These are phyloP conservation scores for Daldinia sp. DNA, from an alignment of 2,329 filamentous ascomycete species.

Conservation along the genomic window DNA sequence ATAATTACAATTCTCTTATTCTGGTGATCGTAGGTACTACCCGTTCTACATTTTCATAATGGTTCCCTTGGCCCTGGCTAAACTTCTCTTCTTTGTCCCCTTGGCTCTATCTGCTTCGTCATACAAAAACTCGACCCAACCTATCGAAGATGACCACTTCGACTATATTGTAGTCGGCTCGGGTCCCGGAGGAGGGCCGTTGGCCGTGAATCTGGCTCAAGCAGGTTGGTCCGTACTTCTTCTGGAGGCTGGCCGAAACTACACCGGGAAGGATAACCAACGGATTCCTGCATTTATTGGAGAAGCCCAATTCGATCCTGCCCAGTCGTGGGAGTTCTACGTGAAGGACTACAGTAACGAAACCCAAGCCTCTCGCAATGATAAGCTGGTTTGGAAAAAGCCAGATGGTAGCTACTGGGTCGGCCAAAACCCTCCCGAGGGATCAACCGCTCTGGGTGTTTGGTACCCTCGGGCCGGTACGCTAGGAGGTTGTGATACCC, in stretches of 20 bases:
- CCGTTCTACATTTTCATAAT: not conserved
- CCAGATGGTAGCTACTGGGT: slow-evolving; percentile 50
- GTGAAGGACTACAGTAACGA: slow-evolving; percentile 64
- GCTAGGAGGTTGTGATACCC: slow-evolving; percentile 61
- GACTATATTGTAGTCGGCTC: slow-evolving; percentile 59
- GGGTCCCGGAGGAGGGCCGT: slow-evolving; percentile 59
- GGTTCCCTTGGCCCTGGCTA: not conserved
- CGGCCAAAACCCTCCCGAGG: slow-evolving; percentile 51
- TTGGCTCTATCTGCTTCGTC: not conserved
- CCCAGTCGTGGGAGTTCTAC: slow-evolving; percentile 63
- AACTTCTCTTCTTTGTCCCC: not conserved
- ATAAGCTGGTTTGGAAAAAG: slow-evolving; percentile 60
- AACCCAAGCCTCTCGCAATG: slow-evolving; percentile 56
- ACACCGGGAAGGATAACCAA: slow-evolving; percentile 51
- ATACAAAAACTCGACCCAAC: not conserved
- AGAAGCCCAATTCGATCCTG: slow-evolving; percentile 55
- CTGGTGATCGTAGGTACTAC: not conserved
- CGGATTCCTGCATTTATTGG: slow-evolving; percentile 58
- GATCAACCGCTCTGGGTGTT: slow-evolving; percentile 53
- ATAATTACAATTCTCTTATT: not conserved
- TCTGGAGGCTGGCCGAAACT: slow-evolving; percentile 64
- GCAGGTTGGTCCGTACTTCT: slow-evolving; percentile 62
- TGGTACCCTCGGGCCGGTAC: slow-evolving; percentile 58
- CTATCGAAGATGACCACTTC: not conserved
- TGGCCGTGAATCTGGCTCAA: slow-evolving; percentile 60